phyloP scores from a whole-genome alignment of 306 rosid species.

The Fagus sylvatica region DNA sequence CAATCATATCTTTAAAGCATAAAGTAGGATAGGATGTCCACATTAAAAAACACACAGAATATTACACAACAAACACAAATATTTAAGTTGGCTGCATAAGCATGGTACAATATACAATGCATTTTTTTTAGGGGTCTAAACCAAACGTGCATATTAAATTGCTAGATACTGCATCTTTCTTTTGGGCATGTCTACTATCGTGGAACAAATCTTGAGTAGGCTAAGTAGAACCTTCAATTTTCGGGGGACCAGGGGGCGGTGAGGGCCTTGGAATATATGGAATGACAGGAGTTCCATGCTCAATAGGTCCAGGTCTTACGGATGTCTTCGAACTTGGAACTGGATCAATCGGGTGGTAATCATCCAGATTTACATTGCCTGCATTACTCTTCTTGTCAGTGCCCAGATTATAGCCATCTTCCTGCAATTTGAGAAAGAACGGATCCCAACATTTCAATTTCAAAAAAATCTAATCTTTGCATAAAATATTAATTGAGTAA shows the following conservation, averaged over 20 bases:
- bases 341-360: conserved; percentile 67
- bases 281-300: conserved; percentile 69
- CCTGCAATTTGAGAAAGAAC: conserved; percentile 44
- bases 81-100: neutral
- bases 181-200: neutral
- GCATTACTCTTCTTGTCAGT: conserved; percentile 7
- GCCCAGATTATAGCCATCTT: conserved; percentile 12
- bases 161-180: neutral
- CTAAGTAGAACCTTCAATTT: conserved; percentile 25
- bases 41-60: neutral
- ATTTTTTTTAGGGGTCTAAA: too few relatives aligned
- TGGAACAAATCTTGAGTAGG: neutral
- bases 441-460: conserved; percentile 4
- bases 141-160: neutral
- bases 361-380: conserved; percentile 44
- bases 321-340: conserved; percentile 51
- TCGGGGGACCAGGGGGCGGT: conserved; percentile 51
- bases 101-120: neutral
- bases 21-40: neutral
- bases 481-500: neutral
- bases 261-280: conserved; percentile 75
- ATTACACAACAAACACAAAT: neutral
- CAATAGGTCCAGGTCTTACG: conserved; percentile 57
- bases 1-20: neutral
- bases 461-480: neutral